Conservation (phyloP, 73 alveolate species). For the Paramecium pentaurelia region DNA sequence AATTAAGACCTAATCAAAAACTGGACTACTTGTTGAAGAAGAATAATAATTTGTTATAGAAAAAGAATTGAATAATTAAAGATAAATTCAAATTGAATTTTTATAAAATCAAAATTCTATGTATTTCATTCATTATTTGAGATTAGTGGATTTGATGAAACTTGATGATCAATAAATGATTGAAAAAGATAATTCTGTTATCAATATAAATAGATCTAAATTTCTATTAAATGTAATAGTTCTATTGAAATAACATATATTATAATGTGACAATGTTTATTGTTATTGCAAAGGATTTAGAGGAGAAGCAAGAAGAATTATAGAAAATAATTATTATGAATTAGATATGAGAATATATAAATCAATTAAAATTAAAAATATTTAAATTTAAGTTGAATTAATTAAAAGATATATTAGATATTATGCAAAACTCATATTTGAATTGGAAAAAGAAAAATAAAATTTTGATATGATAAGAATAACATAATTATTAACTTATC, state of each 20-base stretch:
- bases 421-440: slow-evolving; percentile 2
- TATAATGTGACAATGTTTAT: slow-evolving; percentile 20
- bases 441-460: not conserved
- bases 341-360: not conserved
- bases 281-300: slow-evolving; percentile 49
- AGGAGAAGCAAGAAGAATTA: slow-evolving; percentile 8
- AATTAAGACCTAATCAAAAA: not conserved
- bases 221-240: not conserved
- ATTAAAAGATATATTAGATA: slow-evolving; percentile 27
- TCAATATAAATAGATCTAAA: not conserved
- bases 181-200: not conserved
- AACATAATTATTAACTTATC: not conserved
- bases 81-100: not conserved
- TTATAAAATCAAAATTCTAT: not conserved
- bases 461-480: not conserved
- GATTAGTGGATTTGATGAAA: not conserved
- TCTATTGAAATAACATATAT: not conserved
- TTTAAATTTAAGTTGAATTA: not conserved
- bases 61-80: not conserved
- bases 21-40: not conserved
- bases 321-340: slow-evolving; percentile 3
- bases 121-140: slow-evolving; percentile 8
- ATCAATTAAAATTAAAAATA: not conserved
- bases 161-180: not conserved
- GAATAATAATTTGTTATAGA: slow-evolving; percentile 22